These are phyloP conservation scores for Cladorrhinum sp. DNA, from an alignment of 2,329 filamentous ascomycete genomes.

Conservation along the genomic window DNA sequence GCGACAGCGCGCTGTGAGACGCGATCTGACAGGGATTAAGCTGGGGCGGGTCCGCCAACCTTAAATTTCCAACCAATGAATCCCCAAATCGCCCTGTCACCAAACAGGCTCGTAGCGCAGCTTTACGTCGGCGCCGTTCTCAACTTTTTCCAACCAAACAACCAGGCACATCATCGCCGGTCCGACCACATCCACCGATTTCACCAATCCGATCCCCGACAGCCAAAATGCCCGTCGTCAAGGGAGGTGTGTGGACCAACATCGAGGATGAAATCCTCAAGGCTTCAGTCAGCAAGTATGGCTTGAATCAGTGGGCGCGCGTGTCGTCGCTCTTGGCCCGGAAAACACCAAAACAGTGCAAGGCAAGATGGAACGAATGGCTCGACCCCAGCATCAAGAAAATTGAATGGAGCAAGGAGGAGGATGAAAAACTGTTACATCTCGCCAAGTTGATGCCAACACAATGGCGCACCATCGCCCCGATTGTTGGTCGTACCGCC, in stretches of 20 bases:
- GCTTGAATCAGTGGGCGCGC: constrained; percentile 95
- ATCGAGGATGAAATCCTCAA: constrained; percentile 96
- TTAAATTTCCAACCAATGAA: constrained; percentile 4
- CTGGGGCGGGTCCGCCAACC: neutral
- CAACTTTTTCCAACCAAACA: constrained; percentile 7
- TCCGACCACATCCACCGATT: neutral
- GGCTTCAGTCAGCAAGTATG: constrained; percentile 90
- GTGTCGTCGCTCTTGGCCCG: constrained; percentile 94
- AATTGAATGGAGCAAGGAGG: constrained; percentile 98
- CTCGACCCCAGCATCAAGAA: constrained; percentile 96
- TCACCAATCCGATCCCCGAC: constrained; percentile 6
- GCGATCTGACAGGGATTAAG: constrained; percentile 6
- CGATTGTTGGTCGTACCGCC: constrained; percentile 91
- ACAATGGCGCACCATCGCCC: constrained; percentile 97
- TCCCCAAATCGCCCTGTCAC: neutral
- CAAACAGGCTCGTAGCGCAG: constrained; percentile 4
- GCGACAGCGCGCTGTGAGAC: constrained; percentile 4
- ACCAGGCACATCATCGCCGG: constrained; percentile 8
- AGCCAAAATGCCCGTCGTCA: constrained; percentile 65
- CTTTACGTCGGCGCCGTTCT: neutral
- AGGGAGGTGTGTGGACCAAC: constrained; percentile 73
- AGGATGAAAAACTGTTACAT: constrained; percentile 95
- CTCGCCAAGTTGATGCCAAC: constrained; percentile 98
- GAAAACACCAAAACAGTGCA: constrained; percentile 98
- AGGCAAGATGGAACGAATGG: constrained; percentile 98